A percentile compares a stretch with the other conserved stretches of the same genome.
These are phyloP conservation scores for Botryosphaeria dothidea DNA, from an alignment of 2,329 filamentous ascomycete genomes.

Conservation along the genomic window DNA sequence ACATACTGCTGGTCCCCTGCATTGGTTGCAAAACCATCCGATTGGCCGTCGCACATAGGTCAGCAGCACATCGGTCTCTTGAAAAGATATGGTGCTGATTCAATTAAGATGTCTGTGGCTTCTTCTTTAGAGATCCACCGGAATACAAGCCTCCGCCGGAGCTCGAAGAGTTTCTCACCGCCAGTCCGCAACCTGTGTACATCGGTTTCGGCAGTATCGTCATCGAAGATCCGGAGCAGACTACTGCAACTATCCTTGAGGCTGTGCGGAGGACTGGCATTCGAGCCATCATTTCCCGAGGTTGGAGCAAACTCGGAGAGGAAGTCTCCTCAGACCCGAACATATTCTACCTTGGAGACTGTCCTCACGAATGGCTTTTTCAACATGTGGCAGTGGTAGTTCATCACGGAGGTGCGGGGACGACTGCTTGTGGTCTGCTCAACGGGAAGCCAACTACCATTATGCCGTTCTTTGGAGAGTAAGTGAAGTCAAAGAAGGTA, in stretches of 20 bases:
- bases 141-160: constrained; percentile 42
- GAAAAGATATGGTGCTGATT: not conserved
- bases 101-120: constrained; percentile 40
- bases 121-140: constrained; percentile 45
- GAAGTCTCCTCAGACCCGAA: constrained; percentile 24
- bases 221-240: constrained; percentile 48
- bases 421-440: constrained; percentile 56
- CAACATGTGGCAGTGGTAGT: constrained; percentile 56
- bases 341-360: constrained; percentile 55
- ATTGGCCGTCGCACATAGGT: constrained; percentile 44
- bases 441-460: constrained; percentile 55
- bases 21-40: constrained; percentile 42
- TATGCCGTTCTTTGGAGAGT: constrained; percentile 59
- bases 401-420: constrained; percentile 62
- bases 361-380: constrained; percentile 61
- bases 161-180: constrained; percentile 45
- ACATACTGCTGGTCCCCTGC: constrained; percentile 50
- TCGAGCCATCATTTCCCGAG: constrained; percentile 56
- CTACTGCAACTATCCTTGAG: constrained; percentile 50
- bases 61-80: not conserved
- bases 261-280: constrained; percentile 39
- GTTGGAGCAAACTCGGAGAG: constrained; percentile 51
- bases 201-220: constrained; percentile 61
- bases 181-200: constrained; percentile 54
- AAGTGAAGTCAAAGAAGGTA: not conserved